phyloP scores from a whole-genome alignment of 1,284 basidiomycete genomes.

The Cryptococcus floricola region DNA sequence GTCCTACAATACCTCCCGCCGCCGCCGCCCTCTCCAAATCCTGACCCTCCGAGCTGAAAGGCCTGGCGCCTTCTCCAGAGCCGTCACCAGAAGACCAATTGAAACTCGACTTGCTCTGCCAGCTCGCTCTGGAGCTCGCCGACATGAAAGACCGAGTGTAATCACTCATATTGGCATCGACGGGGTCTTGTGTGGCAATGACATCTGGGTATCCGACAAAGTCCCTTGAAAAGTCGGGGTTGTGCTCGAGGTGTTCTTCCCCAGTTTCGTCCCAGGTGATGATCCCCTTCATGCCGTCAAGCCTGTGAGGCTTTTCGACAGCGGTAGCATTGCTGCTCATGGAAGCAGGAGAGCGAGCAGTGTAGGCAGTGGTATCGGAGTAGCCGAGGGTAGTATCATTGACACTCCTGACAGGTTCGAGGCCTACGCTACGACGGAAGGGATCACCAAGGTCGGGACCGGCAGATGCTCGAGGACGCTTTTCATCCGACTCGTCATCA shows the following conservation, averaged over 20 bases:
- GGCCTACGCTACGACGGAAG: constrained; percentile 15
- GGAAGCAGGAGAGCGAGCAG: constrained; percentile 9
- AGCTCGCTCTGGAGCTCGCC: constrained; percentile 39
- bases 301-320: constrained; percentile 28
- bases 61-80: not conserved
- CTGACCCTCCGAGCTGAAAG: constrained; percentile 16
- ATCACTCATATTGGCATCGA: constrained; percentile 27
- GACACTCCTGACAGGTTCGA: not conserved
- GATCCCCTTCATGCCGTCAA: constrained; percentile 41
- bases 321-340: constrained; percentile 20
- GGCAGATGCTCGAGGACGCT: constrained; percentile 20
- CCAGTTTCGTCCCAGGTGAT: constrained; percentile 28
- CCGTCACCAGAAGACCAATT: constrained; percentile 46
- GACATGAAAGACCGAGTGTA: constrained; percentile 39
- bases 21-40: constrained; percentile 13
- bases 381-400: not conserved
- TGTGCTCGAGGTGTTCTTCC: constrained; percentile 12
- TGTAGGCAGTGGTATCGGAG: not conserved
- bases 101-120: constrained; percentile 45
- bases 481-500: constrained; percentile 6
- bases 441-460: constrained; percentile 19
- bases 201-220: constrained; percentile 40
- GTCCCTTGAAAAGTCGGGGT: constrained; percentile 14
- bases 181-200: constrained; percentile 31
- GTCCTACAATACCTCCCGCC: constrained; percentile 7